Percentiles rank a stretch among this genome's conserved stretches.
Evolutionary conservation across 2,329 filamentous ascomycete genomes (phyloP).

Genomic region (Alternaria brassicicola): DNA sequence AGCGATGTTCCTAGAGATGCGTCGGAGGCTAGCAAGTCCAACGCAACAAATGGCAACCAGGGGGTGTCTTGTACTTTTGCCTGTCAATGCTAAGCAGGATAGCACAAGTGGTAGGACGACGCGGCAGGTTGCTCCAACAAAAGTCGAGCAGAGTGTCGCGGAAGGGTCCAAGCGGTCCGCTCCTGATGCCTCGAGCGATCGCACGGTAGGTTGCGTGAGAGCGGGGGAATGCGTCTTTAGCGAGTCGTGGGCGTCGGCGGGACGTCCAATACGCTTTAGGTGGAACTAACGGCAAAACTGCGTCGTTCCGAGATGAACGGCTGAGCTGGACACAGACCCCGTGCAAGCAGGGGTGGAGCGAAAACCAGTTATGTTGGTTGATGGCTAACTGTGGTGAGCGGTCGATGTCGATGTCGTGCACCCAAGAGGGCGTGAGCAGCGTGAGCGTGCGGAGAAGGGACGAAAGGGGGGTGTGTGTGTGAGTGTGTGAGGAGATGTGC

Average conservation of each 20-base stretch:
- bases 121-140: slow-evolving; percentile 14
- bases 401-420: slow-evolving; percentile 25
- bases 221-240: slow-evolving; percentile 44
- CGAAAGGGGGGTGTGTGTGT: too few species aligned
- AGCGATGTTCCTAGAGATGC: slow-evolving; percentile 3
- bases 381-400: slow-evolving; percentile 15
- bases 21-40: slow-evolving; percentile 7
- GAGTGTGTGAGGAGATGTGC: slow-evolving; percentile 39
- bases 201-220: slow-evolving; percentile 39
- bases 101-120: slow-evolving; percentile 17
- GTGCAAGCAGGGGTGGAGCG: slow-evolving; percentile 19
- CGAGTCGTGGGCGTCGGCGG: slow-evolving; percentile 39
- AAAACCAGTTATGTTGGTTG: slow-evolving; percentile 17
- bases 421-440: slow-evolving; percentile 25
- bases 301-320: slow-evolving; percentile 26
- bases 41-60: slow-evolving; percentile 18
- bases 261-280: slow-evolving; percentile 36
- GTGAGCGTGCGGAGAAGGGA: slow-evolving; percentile 31
- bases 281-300: slow-evolving; percentile 37
- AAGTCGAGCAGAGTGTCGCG: slow-evolving; percentile 19
- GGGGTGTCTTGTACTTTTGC: slow-evolving; percentile 11
- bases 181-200: slow-evolving; percentile 40
- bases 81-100: slow-evolving; percentile 12
- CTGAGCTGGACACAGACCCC: slow-evolving; percentile 24
- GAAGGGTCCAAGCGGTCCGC: slow-evolving; percentile 33